phyloP scores from a whole-genome alignment of 768 basidiomycete species.

The Pleurotus ostreatus region DNA sequence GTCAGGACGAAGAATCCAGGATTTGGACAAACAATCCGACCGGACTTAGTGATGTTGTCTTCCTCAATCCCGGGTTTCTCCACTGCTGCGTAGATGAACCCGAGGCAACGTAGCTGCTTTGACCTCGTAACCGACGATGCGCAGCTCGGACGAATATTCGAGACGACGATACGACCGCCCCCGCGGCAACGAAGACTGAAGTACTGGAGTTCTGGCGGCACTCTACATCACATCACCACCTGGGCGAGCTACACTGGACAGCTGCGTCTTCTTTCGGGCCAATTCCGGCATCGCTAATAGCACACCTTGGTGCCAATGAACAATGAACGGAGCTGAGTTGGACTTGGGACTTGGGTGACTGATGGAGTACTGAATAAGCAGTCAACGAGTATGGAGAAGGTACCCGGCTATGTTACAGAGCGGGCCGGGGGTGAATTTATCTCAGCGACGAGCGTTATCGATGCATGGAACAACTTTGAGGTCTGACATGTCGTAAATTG shows the following conservation, averaged over 20 bases:
- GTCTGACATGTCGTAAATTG: no score
- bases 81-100: background rate
- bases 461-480: no score
- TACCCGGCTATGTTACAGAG: background rate
- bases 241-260: background rate
- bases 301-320: background rate
- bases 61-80: conserved; percentile 5
- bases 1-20: conserved; percentile 2
- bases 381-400: background rate
- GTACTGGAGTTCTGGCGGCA: no score
- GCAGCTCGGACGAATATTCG: background rate
- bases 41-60: conserved; percentile 2
- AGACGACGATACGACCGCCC: no score
- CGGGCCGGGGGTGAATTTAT: background rate
- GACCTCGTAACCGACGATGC: background rate
- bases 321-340: background rate
- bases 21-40: background rate
- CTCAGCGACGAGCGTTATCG: no score
- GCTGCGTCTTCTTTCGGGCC: background rate
- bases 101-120: background rate
- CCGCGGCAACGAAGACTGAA: no score
- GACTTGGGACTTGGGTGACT: background rate
- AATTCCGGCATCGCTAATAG: background rate
- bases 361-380: background rate
- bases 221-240: no score